Conservation (phyloP, 2,329 filamentous ascomycete genomes). For the Ramularia collo-cygni region DNA sequence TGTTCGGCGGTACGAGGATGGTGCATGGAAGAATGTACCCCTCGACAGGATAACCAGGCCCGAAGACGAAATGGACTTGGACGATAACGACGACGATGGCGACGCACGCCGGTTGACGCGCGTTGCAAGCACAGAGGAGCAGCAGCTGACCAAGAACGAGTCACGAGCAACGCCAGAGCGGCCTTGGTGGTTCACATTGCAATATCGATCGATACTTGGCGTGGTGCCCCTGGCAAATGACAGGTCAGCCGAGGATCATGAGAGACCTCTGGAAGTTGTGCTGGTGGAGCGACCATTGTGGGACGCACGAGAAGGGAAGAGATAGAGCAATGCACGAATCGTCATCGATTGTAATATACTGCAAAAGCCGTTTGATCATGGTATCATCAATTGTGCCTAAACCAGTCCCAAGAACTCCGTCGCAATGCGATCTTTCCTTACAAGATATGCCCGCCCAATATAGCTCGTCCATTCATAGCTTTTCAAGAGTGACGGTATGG, state of each 20-base stretch:
- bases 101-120: conserved; percentile 10
- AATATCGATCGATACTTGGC: conserved; percentile 89
- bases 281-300: conserved; percentile 72
- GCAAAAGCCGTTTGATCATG: conserved; percentile 7
- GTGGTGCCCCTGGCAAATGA: conserved; percentile 49
- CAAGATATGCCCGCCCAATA: not conserved
- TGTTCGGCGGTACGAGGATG: conserved; percentile 23
- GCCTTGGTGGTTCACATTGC: conserved; percentile 73
- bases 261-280: conserved; percentile 63
- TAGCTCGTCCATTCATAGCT: not conserved
- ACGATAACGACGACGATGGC: conserved; percentile 25
- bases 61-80: conserved; percentile 36
- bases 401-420: conserved; percentile 7
- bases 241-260: conserved; percentile 28
- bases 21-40: conserved; percentile 21
- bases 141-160: conserved; percentile 8
- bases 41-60: conserved; percentile 30
- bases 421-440: conserved; percentile 10
- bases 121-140: conserved; percentile 10
- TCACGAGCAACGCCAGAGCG: conserved; percentile 16
- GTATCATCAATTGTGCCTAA: conserved; percentile 12
- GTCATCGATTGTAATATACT: not conserved
- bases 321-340: not conserved
- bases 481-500: conserved; percentile 32
- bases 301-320: conserved; percentile 9